Conservation (phyloP, 345 rosid genomes). For the Jatropha curcas region DNA sequence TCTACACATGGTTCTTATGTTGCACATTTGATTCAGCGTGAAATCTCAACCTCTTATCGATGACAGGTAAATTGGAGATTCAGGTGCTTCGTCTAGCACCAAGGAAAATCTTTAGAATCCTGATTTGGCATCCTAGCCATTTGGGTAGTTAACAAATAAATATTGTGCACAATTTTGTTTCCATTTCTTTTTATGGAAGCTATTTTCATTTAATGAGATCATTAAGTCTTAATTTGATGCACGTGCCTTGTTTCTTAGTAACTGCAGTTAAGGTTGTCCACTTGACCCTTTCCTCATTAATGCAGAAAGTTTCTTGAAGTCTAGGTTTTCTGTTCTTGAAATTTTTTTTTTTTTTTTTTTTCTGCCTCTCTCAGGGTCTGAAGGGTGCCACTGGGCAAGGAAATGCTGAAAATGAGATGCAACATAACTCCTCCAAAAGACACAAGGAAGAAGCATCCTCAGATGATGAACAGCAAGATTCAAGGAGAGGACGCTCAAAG, state of each 20-base stretch:
- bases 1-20: neutral
- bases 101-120: neutral
- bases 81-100: neutral
- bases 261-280: neutral
- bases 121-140: neutral
- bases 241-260: neutral
- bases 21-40: neutral
- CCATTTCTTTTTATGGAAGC: neutral
- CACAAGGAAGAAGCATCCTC: slow-evolving; percentile 61
- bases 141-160: neutral
- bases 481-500: slow-evolving; percentile 82
- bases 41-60: neutral
- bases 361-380: slow-evolving; percentile 52
- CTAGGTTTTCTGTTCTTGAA: slow-evolving; percentile 33
- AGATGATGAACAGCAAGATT: slow-evolving; percentile 77
- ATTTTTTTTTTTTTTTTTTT: too few species aligned
- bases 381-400: slow-evolving; percentile 48
- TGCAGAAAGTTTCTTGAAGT: slow-evolving; percentile 20
- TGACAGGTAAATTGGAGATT: neutral
- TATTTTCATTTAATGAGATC: neutral
- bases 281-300: slow-evolving; percentile 10
- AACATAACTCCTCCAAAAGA: slow-evolving; percentile 49
- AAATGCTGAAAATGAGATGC: slow-evolving; percentile 45
- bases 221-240: slow-evolving; percentile 1
- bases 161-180: too few species aligned